Conservation (phyloP, 2,329 filamentous ascomycete genomes). For the Daldinia sp. region DNA sequence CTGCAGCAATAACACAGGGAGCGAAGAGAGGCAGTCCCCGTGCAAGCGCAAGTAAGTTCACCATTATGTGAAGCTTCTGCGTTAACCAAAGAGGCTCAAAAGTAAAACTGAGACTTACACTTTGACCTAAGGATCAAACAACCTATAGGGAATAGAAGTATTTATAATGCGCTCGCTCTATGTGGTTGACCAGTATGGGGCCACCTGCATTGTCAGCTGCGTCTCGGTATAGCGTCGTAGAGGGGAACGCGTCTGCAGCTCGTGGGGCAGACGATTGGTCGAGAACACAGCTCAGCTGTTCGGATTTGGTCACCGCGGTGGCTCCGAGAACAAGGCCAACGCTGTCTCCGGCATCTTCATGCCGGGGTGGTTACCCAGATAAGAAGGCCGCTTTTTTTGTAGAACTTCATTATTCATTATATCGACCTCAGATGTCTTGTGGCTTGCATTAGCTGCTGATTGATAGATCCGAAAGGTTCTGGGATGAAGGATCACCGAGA, state of each 20-base stretch:
- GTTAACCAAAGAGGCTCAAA: constrained; percentile 3
- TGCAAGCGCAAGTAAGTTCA: constrained; percentile 30
- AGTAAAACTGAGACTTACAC: constrained; percentile 11
- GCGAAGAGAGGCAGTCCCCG: constrained; percentile 43
- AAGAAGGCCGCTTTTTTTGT: constrained; percentile 17
- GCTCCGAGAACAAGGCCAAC: constrained; percentile 18
- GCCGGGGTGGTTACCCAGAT: constrained; percentile 19
- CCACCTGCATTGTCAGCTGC: constrained; percentile 25
- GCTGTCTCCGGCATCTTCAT: constrained; percentile 13
- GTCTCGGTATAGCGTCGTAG: constrained; percentile 13
- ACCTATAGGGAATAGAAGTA: constrained; percentile 13
- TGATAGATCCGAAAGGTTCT: neutral
- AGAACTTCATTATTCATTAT: neutral
- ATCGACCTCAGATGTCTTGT: neutral
- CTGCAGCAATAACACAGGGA: constrained; percentile 40
- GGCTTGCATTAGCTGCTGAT: constrained; percentile 21
- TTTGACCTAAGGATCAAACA: constrained; percentile 2
- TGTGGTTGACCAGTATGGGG: constrained; percentile 21
- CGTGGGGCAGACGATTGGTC: constrained; percentile 41
- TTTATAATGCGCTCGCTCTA: constrained; percentile 31
- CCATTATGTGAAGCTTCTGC: constrained; percentile 38
- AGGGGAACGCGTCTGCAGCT: constrained; percentile 20
- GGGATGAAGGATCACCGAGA: neutral
- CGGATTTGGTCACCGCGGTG: neutral
- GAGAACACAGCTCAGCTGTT: constrained; percentile 7